Evolutionary conservation across 2,329 filamentous ascomycete species (phyloP).

Genomic region (Zasmidium citrigriseum): DNA sequence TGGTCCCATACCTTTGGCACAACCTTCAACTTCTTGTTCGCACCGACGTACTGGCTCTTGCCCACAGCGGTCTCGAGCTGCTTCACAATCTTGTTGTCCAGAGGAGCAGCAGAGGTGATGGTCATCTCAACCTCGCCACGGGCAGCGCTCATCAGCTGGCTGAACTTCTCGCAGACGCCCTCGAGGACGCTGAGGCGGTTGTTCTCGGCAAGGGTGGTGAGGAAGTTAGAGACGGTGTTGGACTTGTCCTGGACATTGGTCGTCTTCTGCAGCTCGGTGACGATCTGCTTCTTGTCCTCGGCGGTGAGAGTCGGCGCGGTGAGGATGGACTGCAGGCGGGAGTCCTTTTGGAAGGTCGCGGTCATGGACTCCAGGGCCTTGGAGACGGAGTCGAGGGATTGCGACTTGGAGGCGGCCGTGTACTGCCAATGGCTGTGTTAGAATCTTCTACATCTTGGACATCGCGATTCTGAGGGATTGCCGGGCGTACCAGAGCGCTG

Average conservation of each 20-base stretch:
- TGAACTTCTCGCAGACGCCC: constrained; percentile 85
- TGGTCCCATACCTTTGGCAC: constrained; percentile 66
- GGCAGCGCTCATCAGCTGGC: constrained; percentile 80
- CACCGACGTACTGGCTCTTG: constrained; percentile 85
- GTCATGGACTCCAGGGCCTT: constrained; percentile 73
- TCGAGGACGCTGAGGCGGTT: constrained; percentile 85
- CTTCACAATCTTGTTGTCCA: constrained; percentile 82
- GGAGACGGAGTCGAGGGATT: constrained; percentile 80
- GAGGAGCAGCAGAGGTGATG: constrained; percentile 85
- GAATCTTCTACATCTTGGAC: background rate
- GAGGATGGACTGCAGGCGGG: constrained; percentile 77
- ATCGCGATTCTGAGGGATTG: background rate
- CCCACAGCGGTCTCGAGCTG: constrained; percentile 84
- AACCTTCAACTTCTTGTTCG: constrained; percentile 98
- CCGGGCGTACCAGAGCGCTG: constrained; percentile 83
- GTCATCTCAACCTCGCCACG: constrained; percentile 91
- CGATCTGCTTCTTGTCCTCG: constrained; percentile 81
- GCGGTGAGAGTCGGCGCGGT: constrained; percentile 74
- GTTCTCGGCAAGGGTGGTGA: constrained; percentile 88
- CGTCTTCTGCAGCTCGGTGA: constrained; percentile 85
- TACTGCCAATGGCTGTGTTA: constrained; percentile 61
- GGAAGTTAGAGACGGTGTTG: constrained; percentile 91
- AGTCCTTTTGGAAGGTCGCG: constrained; percentile 75
- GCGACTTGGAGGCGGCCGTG: constrained; percentile 89
- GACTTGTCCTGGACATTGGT: constrained; percentile 67